Evolutionary conservation across 345 rosid genomes (phyloP).

Genomic region (Camelina hispida): DNA sequence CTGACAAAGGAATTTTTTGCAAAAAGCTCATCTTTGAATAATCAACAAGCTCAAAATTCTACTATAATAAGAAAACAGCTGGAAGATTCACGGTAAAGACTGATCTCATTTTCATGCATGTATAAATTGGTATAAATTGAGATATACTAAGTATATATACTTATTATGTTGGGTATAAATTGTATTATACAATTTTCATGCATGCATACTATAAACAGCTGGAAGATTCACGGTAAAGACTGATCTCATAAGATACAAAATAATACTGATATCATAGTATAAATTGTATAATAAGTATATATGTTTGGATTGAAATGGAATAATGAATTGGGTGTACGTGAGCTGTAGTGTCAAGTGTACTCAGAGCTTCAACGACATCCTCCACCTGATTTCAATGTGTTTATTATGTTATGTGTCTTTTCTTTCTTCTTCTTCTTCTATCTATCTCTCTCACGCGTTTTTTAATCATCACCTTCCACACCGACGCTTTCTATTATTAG

Average conservation of each 20-base stretch:
- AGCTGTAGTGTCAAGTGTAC: slow-evolving; percentile 41
- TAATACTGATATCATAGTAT: too few species aligned
- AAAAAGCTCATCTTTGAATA: background rate
- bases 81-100: too few species aligned
- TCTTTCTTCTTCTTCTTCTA: slow-evolving; percentile 10
- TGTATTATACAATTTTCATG: too few species aligned
- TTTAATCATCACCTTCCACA: slow-evolving; percentile 31
- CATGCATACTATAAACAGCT: too few species aligned
- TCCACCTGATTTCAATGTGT: slow-evolving; percentile 49
- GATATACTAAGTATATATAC: too few species aligned
- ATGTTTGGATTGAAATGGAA: slow-evolving; percentile 22
- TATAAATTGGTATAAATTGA: too few species aligned
- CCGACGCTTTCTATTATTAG: slow-evolving; percentile 33
- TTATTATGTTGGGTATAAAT: too few species aligned
- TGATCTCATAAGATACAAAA: too few species aligned
- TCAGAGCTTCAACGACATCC: slow-evolving; percentile 34
- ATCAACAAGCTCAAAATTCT: background rate
- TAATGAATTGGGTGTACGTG: slow-evolving; percentile 27
- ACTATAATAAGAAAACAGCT: too few species aligned
- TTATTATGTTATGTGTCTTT: slow-evolving; percentile 29
- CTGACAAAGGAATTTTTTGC: background rate
- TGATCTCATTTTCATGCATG: too few species aligned
- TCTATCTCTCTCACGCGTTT: slow-evolving; percentile 34
- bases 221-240: too few species aligned
- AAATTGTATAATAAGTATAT: background rate